Conservation (phyloP, 768 basidiomycete species). For the Hygrophorus pudorinus region DNA sequence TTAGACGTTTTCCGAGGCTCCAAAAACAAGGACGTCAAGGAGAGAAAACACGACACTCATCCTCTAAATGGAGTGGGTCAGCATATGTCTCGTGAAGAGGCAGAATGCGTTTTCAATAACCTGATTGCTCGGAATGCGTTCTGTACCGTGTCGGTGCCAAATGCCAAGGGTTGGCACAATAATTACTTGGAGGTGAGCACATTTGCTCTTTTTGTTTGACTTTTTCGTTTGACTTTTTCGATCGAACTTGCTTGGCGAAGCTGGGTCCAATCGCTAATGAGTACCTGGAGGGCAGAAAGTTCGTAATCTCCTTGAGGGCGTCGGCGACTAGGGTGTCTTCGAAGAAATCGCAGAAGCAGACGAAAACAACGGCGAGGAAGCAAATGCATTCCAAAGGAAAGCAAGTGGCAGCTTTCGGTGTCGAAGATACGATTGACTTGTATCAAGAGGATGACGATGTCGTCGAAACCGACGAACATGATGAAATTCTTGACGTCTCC, state of each 20-base stretch:
- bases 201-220: background rate
- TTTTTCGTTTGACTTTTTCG: background rate
- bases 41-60: conserved; percentile 38
- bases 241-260: conserved; percentile 14
- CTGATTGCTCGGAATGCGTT: conserved; percentile 44
- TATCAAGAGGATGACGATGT: conserved; percentile 20
- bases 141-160: conserved; percentile 32
- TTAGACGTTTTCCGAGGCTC: conserved; percentile 59
- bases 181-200: conserved; percentile 42
- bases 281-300: conserved; percentile 16
- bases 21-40: conserved; percentile 33
- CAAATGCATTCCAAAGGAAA: conserved; percentile 13
- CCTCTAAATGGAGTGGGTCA: conserved; percentile 46
- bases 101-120: conserved; percentile 57
- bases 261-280: conserved; percentile 22
- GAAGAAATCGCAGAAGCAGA: conserved; percentile 11
- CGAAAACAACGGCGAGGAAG: conserved; percentile 16
- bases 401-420: conserved; percentile 14
- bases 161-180: conserved; percentile 34
- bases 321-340: conserved; percentile 18
- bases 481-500: conserved; percentile 12
- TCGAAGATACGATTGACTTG: conserved; percentile 25
- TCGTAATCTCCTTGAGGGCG: conserved; percentile 18
- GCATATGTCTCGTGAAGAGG: conserved; percentile 36
- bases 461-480: conserved; percentile 15